phyloP scores from a whole-genome alignment of 257 asterid genomes.

The Solanum gandarillasii region DNA sequence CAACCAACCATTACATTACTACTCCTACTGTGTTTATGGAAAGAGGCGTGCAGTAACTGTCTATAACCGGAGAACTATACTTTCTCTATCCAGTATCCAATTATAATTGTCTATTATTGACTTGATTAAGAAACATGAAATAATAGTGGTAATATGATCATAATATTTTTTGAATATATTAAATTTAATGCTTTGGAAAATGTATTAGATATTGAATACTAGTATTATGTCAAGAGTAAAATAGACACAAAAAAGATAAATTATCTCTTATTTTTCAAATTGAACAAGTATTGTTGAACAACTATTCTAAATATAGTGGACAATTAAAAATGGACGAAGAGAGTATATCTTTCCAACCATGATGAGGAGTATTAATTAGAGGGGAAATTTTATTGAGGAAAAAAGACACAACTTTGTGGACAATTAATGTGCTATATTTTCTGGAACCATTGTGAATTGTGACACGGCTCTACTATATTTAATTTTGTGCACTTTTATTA shows the following conservation, averaged over 20 bases:
- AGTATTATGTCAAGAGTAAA: no score
- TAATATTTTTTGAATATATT: no score
- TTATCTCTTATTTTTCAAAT: fast-evolving
- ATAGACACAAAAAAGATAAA: no score
- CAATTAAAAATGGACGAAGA: fast-evolving
- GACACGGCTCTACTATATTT: not conserved
- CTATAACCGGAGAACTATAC: not conserved
- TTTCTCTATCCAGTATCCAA: no score
- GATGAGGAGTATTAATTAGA: not conserved
- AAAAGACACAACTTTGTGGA: not conserved
- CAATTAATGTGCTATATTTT: not conserved
- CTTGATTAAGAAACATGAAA: no score
- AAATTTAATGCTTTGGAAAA: no score
- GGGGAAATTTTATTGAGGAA: not conserved
- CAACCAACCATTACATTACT: not conserved
- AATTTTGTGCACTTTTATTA: not conserved
- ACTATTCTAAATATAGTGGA: no score
- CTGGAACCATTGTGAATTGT: not conserved
- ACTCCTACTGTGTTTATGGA: not conserved
- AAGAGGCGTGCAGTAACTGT: not conserved
- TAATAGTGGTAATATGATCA: no score
- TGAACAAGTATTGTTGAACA: fast-evolving
- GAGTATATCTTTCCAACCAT: not conserved
- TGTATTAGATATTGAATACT: no score
- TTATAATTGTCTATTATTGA: no score